Conservation (phyloP, 139 green algal genomes). For the Coelastrella sp. region DNA sequence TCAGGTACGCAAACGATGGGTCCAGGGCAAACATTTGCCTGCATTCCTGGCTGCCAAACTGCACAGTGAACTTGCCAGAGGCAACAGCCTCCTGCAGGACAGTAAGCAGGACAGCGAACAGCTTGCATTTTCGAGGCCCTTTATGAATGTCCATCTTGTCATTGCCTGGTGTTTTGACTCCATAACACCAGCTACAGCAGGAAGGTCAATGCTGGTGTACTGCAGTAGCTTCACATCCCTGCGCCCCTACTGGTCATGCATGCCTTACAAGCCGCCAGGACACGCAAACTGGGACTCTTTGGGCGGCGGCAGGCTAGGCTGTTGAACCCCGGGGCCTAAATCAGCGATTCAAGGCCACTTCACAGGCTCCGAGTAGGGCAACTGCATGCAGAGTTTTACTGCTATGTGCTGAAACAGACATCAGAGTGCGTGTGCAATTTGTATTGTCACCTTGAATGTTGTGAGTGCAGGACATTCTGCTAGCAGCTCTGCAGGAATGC, state of each 20-base stretch:
- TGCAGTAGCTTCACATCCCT: too few species aligned
- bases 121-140: neutral
- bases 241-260: too few species aligned
- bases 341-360: too few species aligned
- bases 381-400: neutral
- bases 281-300: too few species aligned
- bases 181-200: too few species aligned
- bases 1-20: slow-evolving; percentile 62
- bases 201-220: too few species aligned
- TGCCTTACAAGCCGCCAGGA: too few species aligned
- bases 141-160: neutral
- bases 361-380: too few species aligned
- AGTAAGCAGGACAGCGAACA: neutral
- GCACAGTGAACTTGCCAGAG: neutral
- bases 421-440: neutral
- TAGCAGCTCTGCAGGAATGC: slow-evolving; percentile 14
- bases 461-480: neutral
- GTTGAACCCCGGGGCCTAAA: too few species aligned
- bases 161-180: neutral
- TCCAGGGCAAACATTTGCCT: slow-evolving; percentile 68
- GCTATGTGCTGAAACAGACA: neutral
- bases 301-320: too few species aligned
- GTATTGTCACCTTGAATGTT: slow-evolving; percentile 16
- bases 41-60: slow-evolving; percentile 27
- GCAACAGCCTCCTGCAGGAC: neutral